Base-by-base conservation (phyloP, 148 eudicot genomes). In the Camellia japonica region DNA sequence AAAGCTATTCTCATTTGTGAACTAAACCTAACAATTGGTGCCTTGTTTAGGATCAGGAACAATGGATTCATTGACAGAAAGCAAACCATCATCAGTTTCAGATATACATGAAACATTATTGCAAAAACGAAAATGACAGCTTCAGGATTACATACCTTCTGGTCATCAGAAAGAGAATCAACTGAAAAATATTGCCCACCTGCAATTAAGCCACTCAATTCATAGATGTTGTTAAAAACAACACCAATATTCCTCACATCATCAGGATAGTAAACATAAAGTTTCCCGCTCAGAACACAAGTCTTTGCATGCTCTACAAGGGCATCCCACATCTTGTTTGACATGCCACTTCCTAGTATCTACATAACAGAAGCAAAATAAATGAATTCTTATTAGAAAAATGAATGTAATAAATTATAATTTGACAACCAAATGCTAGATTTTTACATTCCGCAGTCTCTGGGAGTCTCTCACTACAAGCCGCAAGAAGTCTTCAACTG, bases 311-410 rank as follows among this genome's bases (percentile, higher is more conserved):
- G 98, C 78, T 95, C 96, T 73, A 91, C 81, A 49, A 95, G 94
- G 64, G 85, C 88, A 79, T 95, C 97, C 97, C 97, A 93, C 97
- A 91, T 95, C 86, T 91, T 95, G 82, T 95, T 95, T 43, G 98
- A 91, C 98, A 95, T 95, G 54, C 97, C 98, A 88, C 95, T 92
- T 84, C 97, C 94, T 56, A 95, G 88, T 80, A 90, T 89, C 98
- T 95, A 82, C 80, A 85, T 75, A 46, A 11, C 20, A 74, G 16
- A 75, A n/a, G 68, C 49, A 46, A 44, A 60, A 46, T 12, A 67
- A 4, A 49, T 60, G 7, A 38, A 23, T 1, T 72, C 44, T 18
- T 23, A 8, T n/a, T 61, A 3, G 20, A 61, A 19, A 15, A 5
- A 15, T 59, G 59, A 30, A 60, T 30, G 60, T 7, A 74, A 58